Percentiles rank a stretch among this genome's conserved stretches.
phyloP scores from a whole-genome alignment of 106 monocot genomes.

The Apostasia shenzhenica region DNA sequence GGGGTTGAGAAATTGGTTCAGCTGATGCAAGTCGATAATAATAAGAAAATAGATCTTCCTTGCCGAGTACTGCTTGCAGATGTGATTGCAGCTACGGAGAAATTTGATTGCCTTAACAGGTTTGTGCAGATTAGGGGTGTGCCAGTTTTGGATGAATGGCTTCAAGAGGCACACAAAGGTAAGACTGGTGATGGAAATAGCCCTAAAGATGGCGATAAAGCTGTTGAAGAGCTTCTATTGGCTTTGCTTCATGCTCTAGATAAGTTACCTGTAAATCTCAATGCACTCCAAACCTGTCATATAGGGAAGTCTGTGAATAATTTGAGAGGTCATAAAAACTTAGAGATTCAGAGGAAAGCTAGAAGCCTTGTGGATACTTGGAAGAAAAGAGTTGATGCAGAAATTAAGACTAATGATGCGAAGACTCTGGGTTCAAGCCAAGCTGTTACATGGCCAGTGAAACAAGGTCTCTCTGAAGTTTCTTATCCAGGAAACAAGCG shows the following conservation, averaged over 20 bases:
- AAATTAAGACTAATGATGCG: conserved; percentile 64
- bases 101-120: conserved; percentile 49
- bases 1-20: conserved; percentile 58
- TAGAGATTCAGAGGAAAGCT: conserved; percentile 85
- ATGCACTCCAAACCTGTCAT: conserved; percentile 68
- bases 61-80: conserved; percentile 55
- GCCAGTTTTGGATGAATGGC: conserved; percentile 79
- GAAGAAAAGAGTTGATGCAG: conserved; percentile 92
- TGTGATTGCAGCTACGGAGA: conserved; percentile 59
- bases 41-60: conserved; percentile 49
- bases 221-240: conserved; percentile 64
- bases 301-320: conserved; percentile 94
- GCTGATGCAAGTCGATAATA: conserved; percentile 47
- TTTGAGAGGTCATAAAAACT: conserved; percentile 72
- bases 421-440: conserved; percentile 40
- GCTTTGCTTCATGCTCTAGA: conserved; percentile 79
- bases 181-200: conserved; percentile 57
- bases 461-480: conserved; percentile 51
- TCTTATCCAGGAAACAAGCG: conserved; percentile 36
- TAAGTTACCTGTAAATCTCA: conserved; percentile 84
- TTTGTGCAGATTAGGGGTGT: conserved; percentile 76
- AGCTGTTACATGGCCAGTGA: conserved; percentile 41
- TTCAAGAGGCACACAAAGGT: conserved; percentile 84
- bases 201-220: conserved; percentile 72
- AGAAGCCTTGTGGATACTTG: conserved; percentile 83